phyloP scores from a whole-genome alignment of 495 filamentous ascomycete species.

The Hypoxylon cercidicola region DNA sequence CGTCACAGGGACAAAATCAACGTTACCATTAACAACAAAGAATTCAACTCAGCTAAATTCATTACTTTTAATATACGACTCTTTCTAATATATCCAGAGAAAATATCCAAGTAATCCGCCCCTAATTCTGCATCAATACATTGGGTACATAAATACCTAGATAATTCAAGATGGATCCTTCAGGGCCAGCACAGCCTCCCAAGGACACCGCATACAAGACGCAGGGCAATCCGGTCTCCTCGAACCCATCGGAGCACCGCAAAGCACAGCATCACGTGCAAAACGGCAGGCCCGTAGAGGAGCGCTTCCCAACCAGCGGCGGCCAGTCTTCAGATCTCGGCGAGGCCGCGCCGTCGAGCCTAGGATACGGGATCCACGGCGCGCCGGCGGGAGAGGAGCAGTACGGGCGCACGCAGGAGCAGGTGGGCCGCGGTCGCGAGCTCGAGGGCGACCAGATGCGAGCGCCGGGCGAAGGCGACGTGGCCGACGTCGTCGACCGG shows the following conservation, averaged over 20 bases:
- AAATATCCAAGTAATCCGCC: not conserved
- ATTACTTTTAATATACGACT: too few relatives aligned
- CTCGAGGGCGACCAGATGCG: conserved; percentile 64
- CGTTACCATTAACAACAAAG: too few relatives aligned
- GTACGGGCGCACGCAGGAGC: conserved; percentile 43
- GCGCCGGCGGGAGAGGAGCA: conserved; percentile 38
- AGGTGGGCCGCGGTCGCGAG: conserved; percentile 51
- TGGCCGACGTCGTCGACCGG: conserved; percentile 59
- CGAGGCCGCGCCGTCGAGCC: conserved; percentile 48
- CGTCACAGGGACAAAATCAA: too few relatives aligned
- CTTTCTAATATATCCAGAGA: too few relatives aligned
- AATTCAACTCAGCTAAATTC: too few relatives aligned
- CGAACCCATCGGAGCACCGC: conserved; percentile 59
- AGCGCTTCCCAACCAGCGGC: conserved; percentile 42
- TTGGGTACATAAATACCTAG: too few relatives aligned
- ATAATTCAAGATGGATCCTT: conserved; percentile 47
- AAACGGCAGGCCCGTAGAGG: conserved; percentile 36
- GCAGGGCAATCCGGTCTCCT: conserved; percentile 60
- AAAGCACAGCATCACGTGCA: conserved; percentile 42
- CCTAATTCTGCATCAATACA: not conserved
- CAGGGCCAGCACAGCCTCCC: conserved; percentile 60
- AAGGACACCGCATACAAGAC: conserved; percentile 62
- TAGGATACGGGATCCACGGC: conserved; percentile 51
- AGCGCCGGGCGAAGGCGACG: conserved; percentile 63
- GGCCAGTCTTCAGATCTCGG: conserved; percentile 31